A percentile compares a stretch with the other conserved stretches of the same genome.
phyloP scores from a whole-genome alignment of 1,139 yeast species.

The Magnusiomyces magnusii region DNA sequence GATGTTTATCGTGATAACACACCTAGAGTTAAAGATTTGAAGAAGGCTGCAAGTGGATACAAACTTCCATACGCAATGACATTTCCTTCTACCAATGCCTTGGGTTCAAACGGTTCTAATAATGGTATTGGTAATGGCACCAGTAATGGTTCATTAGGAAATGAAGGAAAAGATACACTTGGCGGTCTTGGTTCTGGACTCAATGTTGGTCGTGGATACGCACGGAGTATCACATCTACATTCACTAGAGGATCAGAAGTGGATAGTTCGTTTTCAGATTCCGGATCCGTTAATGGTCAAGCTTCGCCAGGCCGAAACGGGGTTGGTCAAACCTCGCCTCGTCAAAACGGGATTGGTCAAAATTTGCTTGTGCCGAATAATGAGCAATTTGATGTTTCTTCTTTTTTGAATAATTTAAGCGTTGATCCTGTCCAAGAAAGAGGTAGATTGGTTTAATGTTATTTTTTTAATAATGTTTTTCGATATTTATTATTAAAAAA shows the following conservation, averaged over 20 bases:
- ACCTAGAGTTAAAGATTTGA: constrained; percentile 25
- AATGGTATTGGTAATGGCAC: not conserved
- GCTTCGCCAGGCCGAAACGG: too few species aligned
- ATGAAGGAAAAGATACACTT: not conserved
- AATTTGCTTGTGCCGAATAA: too few species aligned
- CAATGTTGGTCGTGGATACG: not conserved
- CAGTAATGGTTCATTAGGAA: not conserved
- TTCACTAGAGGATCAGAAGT: constrained; percentile 7
- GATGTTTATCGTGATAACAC: constrained; percentile 18
- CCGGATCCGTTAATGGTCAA: not conserved
- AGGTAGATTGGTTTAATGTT: constrained; percentile 19
- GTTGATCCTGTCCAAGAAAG: constrained; percentile 18
- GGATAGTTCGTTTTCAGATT: not conserved
- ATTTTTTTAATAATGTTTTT: too few species aligned
- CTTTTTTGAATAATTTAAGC: constrained; percentile 19
- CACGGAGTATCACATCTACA: constrained; percentile 13
- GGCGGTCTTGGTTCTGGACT: not conserved
- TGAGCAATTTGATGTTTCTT: constrained; percentile 21
- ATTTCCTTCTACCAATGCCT: not conserved
- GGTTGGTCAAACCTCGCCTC: too few species aligned
- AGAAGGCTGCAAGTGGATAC: constrained; percentile 23
- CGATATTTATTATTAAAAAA: too few species aligned
- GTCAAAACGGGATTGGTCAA: too few species aligned
- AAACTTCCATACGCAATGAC: constrained; percentile 9
- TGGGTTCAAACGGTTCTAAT: not conserved